Conservation (phyloP, 495 filamentous ascomycete species). For the Neurospora tetraspora region DNA sequence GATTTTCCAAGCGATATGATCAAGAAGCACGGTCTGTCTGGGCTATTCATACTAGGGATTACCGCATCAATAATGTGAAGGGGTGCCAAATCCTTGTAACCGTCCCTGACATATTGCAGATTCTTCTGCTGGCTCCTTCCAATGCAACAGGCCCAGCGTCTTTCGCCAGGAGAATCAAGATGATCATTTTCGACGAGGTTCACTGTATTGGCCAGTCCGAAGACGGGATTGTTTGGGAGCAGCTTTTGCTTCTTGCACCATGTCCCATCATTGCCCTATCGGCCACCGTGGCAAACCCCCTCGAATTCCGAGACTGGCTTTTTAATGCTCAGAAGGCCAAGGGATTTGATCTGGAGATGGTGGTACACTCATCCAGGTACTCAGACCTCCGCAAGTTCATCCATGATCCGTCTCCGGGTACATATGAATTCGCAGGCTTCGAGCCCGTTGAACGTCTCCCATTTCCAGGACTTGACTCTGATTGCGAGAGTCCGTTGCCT, state of each 20-base stretch:
- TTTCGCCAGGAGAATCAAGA: conserved; percentile 55
- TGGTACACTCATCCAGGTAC: conserved; percentile 56
- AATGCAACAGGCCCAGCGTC: conserved; percentile 45
- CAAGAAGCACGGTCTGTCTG: conserved; percentile 56
- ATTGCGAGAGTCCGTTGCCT: conserved; percentile 25
- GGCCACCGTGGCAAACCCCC: conserved; percentile 69
- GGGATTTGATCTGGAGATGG: conserved; percentile 48
- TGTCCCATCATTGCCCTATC: conserved; percentile 75
- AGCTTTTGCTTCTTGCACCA: conserved; percentile 60
- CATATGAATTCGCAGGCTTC: conserved; percentile 50
- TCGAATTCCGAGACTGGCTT: conserved; percentile 61
- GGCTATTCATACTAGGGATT: conserved; percentile 70
- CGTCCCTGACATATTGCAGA: conserved; percentile 68
- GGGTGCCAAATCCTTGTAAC: conserved; percentile 70
- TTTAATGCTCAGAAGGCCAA: conserved; percentile 42
- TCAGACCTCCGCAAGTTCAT: conserved; percentile 65
- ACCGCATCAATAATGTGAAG: conserved; percentile 57
- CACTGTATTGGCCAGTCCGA: conserved; percentile 70
- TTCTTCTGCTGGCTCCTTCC: conserved; percentile 59
- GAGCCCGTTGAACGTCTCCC: conserved; percentile 12
- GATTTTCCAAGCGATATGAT: conserved; percentile 53
- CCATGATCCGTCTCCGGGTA: conserved; percentile 39
- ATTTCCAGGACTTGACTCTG: conserved; percentile 34
- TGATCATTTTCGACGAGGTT: conserved; percentile 80
- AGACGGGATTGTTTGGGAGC: conserved; percentile 74